Conservation (phyloP, 148 eudicot species). For the Vaccinium macrocarpon region DNA sequence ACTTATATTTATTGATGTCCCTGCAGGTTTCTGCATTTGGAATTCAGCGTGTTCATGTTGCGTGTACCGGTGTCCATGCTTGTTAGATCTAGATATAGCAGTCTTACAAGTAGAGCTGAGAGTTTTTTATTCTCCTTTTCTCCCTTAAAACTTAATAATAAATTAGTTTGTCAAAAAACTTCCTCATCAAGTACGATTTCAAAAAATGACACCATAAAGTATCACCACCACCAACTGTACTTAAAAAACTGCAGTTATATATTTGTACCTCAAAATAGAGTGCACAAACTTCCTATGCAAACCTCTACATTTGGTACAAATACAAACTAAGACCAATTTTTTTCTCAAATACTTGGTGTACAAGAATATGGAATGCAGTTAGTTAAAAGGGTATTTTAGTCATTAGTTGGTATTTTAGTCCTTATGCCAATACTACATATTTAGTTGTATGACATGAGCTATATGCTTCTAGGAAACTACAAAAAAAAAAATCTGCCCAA, state of each 20-base stretch:
- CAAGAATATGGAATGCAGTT: neutral
- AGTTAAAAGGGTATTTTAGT: neutral
- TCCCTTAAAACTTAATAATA: neutral
- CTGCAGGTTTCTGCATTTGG: neutral
- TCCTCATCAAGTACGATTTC: neutral
- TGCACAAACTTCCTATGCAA: neutral
- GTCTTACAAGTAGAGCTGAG: neutral
- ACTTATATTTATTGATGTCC: neutral
- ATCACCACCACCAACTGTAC: neutral
- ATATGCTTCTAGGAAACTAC: neutral
- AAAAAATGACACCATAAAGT: neutral
- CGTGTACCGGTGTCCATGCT: neutral
- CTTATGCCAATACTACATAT: neutral
- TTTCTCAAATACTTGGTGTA: neutral
- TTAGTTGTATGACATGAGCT: neutral
- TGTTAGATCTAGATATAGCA: neutral
- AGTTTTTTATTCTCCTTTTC: neutral
- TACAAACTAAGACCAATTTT: neutral
- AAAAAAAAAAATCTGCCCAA: neutral
- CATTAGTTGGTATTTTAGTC: neutral
- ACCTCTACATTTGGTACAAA: neutral
- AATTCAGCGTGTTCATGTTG: neutral
- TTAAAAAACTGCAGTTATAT: neutral
- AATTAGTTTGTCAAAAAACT: neutral
- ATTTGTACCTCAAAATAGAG: neutral